Conservation (phyloP, 495 filamentous ascomycete genomes). For the Letharia lupina region DNA sequence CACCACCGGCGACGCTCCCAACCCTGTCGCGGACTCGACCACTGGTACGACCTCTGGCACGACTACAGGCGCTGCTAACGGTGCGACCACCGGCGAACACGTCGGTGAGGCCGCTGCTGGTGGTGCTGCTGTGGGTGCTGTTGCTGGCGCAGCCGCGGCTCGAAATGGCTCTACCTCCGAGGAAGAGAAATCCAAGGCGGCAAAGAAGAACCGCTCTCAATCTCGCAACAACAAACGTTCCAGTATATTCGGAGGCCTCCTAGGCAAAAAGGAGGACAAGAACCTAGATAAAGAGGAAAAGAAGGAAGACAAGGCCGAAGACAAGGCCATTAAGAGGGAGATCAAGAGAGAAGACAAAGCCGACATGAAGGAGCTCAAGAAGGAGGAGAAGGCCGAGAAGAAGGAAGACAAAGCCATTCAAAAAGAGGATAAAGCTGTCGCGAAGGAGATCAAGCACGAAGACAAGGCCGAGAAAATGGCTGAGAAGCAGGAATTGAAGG, state of each 20-base stretch:
- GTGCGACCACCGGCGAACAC: conserved; percentile 19
- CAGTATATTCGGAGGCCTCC: conserved; percentile 70
- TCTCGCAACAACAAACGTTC: conserved; percentile 66
- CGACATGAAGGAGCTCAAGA: conserved; percentile 23
- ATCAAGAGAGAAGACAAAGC: conserved; percentile 35
- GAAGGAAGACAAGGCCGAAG: conserved; percentile 44
- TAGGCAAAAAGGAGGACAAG: conserved; percentile 66
- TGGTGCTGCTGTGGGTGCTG: conserved; percentile 19
- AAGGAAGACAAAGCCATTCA: conserved; percentile 22
- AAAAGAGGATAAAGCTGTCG: not conserved
- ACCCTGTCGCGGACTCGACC: conserved; percentile 9
- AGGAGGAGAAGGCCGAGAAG: conserved; percentile 31
- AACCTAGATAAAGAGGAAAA: conserved; percentile 49
- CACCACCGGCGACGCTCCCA: not conserved
- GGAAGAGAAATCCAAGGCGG: conserved; percentile 32
- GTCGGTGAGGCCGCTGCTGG: conserved; percentile 26
- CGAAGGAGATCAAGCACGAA: conserved; percentile 2
- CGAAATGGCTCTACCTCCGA: conserved; percentile 29
- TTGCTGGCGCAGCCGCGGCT: conserved; percentile 25
- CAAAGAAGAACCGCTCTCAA: conserved; percentile 62
- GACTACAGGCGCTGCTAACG: conserved; percentile 12
- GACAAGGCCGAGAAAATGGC: conserved; percentile 17
- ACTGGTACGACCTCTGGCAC: conserved; percentile 28
- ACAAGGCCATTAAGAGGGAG: conserved; percentile 37
- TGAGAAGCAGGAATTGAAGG: conserved; percentile 25